Base-by-base conservation (phyloP, 2,329 filamentous ascomycete species). In the Cladophialophora carrionii region DNA sequence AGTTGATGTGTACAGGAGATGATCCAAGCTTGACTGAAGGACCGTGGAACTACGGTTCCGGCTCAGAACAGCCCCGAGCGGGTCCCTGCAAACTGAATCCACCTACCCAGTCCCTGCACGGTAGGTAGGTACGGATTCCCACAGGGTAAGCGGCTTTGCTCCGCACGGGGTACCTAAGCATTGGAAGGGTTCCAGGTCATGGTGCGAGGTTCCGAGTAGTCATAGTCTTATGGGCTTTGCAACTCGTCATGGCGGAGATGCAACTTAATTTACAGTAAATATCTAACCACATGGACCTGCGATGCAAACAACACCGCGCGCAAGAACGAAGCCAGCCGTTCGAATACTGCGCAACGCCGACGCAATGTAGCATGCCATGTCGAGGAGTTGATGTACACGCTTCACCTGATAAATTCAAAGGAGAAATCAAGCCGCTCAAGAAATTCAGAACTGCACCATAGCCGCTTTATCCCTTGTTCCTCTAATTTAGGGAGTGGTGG, bases 401-500 rank as follows among this genome's bases (percentile, higher is more conserved):
- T 12, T 51, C 22, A 8, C 17, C 8, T 22, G 10, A n/a, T 34
- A 34, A 10, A 8, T 12, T 32, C n/a, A 9, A 34, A 32, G 29
- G 31, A 54, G 29, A 54, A 3, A 26, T 4, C 10, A 14, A 12
- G 48, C 22, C 48, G 24, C 48, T 17, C 24, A 51, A n/a, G 24
- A 51, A 17, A 20, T 51, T 26, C 9, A 51, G 7, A 26, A 1
- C 10, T 8, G 48, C 12, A 29, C 48, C 2, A 51, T 1, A 17
- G 22, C n/a, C n/a, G 46, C 46, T 14, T 24, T 14, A 14, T 3
- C 26, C 17, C n/a, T 54, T 4, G 29, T 24, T 32, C 8, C 29
- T n/a, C 52, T 54, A 54, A 29, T 71, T 66, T 54, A 71, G 61
- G 4, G 62, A 10, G 52, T 63, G 29, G 73, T 73, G 41, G 76